Evolutionary conservation across 2,329 filamentous ascomycete species (phyloP).

Genomic region (Pseudopithomyces maydicus): DNA sequence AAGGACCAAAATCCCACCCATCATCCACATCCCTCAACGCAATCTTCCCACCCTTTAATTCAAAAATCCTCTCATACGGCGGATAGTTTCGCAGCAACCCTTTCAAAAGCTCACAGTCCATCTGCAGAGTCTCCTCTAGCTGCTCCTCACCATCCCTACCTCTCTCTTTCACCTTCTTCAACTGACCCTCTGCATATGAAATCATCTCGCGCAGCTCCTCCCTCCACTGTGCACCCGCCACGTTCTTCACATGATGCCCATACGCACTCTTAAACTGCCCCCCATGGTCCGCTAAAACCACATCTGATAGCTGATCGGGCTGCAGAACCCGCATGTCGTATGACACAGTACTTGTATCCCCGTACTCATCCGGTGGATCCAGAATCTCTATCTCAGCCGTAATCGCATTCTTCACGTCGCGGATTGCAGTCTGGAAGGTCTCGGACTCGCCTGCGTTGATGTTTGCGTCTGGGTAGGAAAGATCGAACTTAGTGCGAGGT

Average conservation of each 20-base stretch:
- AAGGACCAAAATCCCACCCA: neutral
- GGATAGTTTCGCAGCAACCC: neutral
- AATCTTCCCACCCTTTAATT: neutral
- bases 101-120: neutral
- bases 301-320: neutral
- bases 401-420: neutral
- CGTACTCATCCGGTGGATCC: neutral
- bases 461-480: neutral
- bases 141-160: neutral
- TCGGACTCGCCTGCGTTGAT: neutral
- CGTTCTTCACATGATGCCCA: slow-evolving; percentile 4
- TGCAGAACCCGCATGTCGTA: neutral
- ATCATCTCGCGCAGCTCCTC: slow-evolving; percentile 4
- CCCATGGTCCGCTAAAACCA: neutral
- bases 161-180: neutral
- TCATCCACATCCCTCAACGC: neutral
- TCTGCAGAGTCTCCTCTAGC: neutral
- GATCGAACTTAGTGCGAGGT: neutral
- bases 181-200: neutral
- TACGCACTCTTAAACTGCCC: neutral
- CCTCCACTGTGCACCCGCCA: slow-evolving; percentile 3
- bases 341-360: neutral
- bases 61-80: neutral
- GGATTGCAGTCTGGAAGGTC: neutral
- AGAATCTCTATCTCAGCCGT: neutral